Evolutionary conservation across 106 monocot genomes (phyloP), one percentile per base, ranked within the genome.

Genomic region (Allium fistulosum): DNA sequence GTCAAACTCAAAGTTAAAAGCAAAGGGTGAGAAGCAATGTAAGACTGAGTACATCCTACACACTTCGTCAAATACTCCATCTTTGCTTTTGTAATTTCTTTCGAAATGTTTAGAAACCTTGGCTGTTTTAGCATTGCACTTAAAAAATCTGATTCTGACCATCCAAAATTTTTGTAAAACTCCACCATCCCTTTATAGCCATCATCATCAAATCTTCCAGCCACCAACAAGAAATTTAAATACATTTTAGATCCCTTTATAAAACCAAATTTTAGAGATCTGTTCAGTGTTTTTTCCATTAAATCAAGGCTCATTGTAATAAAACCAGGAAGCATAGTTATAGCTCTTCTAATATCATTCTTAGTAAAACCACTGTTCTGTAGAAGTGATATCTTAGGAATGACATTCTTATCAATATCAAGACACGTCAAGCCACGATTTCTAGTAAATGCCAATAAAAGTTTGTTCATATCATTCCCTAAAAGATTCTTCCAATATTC

Each of bases 1-100:
- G 16, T 48, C 28, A 72, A 37, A 46, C 72, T 72, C 10, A 62
- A 63, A 15, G 12, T 13, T 2, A 72, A 45, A 61, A 72, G 48
- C n/a, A 12, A 10, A 18, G 72, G 71, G 51, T 62, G 17, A 9
- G 15, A 14, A 51, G 16, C 58, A 50, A 72, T 22, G 13, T 72
- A 72, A 10, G 26, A 49, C 10, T 22, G 61, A 6, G 48, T n/a
- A 14, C 62, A 72, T 28, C 72, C 72, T n/a, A 49, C 52, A 52
- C 17, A 48, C 2, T 62, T 18, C 12, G 61, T 37, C 22, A 72
- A 62, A 52, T 62, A 72, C 3, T 26, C 10, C n/a, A 51, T 18
- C 14, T 61, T 72, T 13, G 11, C 61, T 9, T 15, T 10, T 22
- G 62, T 14, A 37, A 52, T 72, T 37, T 72, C 62, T 16, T 62